Evolutionary conservation across 352 stramenopile species (phyloP).

Genomic region (Phytophthora crassamura): DNA sequence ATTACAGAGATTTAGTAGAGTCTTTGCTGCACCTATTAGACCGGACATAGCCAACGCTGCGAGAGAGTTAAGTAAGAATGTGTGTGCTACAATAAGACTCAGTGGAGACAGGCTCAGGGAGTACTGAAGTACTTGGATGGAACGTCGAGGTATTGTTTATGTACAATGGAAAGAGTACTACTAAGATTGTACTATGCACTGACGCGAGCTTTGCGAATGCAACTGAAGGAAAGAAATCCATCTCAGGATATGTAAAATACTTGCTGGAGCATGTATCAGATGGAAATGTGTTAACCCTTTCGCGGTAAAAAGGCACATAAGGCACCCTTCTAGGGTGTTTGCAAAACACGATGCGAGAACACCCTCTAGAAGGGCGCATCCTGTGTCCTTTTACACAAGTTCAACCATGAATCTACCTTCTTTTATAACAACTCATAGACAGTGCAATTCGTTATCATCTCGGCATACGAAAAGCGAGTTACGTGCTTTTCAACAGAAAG

Average conservation of each 20-base stretch:
- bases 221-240: conserved; percentile 8
- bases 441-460: too few species aligned
- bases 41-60: conserved; percentile 10
- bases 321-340: too few species aligned
- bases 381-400: too few species aligned
- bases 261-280: conserved; percentile 17
- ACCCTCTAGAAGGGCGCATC: too few species aligned
- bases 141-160: conserved; percentile 17
- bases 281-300: too few species aligned
- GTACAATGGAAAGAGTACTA: conserved; percentile 7
- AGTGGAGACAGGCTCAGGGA: conserved; percentile 13
- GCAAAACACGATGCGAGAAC: too few species aligned
- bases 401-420: too few species aligned
- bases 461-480: too few species aligned
- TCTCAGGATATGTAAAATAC: conserved; percentile 8
- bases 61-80: conserved; percentile 14
- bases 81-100: conserved; percentile 27
- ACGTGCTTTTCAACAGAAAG: too few species aligned
- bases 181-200: conserved; percentile 11
- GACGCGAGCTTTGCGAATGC: conserved; percentile 20
- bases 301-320: too few species aligned
- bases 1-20: conserved; percentile 14
- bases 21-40: conserved; percentile 13
- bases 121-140: conserved; percentile 24
- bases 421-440: too few species aligned